Evolutionary conservation across 305 asterid species (phyloP).

Genomic region (Fraxinus platypoda): DNA sequence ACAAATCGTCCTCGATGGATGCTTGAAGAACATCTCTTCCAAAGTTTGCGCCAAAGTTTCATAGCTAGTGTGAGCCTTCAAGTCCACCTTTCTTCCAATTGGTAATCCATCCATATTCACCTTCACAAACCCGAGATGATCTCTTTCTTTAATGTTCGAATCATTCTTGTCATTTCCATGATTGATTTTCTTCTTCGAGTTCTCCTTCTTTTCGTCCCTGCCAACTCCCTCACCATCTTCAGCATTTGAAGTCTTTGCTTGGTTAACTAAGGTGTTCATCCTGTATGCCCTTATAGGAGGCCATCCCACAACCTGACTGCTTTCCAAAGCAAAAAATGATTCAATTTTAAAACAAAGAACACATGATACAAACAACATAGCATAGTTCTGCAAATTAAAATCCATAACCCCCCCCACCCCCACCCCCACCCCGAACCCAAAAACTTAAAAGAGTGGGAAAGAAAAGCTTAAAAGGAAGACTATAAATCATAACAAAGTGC

Average conservation of each 20-base stretch:
- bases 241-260: conserved; percentile 43
- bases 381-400: too few species aligned
- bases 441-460: too few species aligned
- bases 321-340: conserved; percentile 28
- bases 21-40: conserved; percentile 74
- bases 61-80: conserved; percentile 65
- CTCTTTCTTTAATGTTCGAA: conserved; percentile 36
- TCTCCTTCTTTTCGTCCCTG: conserved; percentile 53
- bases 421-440: too few species aligned
- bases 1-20: conserved; percentile 35
- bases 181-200: conserved; percentile 58
- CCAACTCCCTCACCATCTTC: conserved; percentile 58
- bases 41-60: conserved; percentile 54
- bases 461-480: neutral
- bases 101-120: conserved; percentile 83
- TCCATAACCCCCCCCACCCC: too few species aligned
- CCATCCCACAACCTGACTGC: conserved; percentile 97
- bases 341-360: neutral
- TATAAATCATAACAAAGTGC: neutral
- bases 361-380: conserved; percentile 1
- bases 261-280: conserved; percentile 69
- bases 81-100: conserved; percentile 80
- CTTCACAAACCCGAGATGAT: conserved; percentile 62
- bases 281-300: conserved; percentile 79
- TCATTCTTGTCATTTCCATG: conserved; percentile 49